Evolutionary conservation across 495 filamentous ascomycete species (phyloP).

Genomic region (Penicillium malachiteum): DNA sequence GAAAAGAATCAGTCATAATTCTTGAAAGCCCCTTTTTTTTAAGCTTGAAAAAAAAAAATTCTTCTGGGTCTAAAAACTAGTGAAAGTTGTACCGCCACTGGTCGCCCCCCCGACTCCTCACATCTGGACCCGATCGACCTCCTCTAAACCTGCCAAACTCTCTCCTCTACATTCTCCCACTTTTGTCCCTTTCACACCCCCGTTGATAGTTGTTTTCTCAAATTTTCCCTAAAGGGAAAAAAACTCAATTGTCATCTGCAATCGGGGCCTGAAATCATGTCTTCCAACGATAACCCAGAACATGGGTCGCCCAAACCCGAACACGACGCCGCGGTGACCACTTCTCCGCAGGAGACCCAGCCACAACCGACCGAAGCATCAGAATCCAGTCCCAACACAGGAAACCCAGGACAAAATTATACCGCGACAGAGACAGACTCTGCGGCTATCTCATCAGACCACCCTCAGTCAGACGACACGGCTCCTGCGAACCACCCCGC

Average conservation of each 20-base stretch:
- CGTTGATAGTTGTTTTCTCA: conserved; percentile 8
- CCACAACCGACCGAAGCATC: conserved; percentile 13
- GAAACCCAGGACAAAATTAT: background rate
- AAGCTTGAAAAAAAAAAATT: background rate
- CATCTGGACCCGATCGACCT: conserved; percentile 16
- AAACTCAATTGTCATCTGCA: conserved; percentile 15
- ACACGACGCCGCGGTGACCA: conserved; percentile 21
- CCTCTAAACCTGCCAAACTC: conserved; percentile 6
- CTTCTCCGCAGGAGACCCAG: conserved; percentile 25
- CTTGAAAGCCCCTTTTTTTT: background rate
- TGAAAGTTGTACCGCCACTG: conserved; percentile 18
- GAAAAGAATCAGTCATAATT: background rate
- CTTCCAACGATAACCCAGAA: conserved; percentile 26
- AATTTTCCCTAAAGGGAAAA: conserved; percentile 6
- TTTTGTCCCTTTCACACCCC: conserved; percentile 3
- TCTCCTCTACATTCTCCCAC: conserved; percentile 7
- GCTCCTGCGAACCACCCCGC: conserved; percentile 26
- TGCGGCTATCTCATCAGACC: conserved; percentile 9
- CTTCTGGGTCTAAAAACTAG: conserved; percentile 7
- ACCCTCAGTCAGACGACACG: conserved; percentile 17
- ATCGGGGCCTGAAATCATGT: conserved; percentile 24
- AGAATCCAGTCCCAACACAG: conserved; percentile 9
- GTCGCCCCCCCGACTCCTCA: conserved; percentile 19
- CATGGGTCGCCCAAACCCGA: conserved; percentile 17
- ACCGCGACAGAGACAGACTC: conserved; percentile 6